These are phyloP conservation scores for Collybia nuda DNA, from an alignment of 768 basidiomycete genomes.

Conservation along the genomic window DNA sequence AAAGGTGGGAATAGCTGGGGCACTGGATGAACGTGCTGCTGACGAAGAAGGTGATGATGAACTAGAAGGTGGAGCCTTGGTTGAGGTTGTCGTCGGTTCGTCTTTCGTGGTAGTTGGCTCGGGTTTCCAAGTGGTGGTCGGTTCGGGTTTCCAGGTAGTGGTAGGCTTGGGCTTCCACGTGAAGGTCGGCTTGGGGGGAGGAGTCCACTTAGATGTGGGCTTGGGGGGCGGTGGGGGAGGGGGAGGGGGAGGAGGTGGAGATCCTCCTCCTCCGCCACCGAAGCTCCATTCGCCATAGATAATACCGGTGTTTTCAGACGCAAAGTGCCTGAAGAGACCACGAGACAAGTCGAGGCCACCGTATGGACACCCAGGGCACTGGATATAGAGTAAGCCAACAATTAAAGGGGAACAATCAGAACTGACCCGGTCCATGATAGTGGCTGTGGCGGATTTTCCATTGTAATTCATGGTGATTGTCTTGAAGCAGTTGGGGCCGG, in stretches of 20 bases:
- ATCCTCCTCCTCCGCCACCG: constrained; percentile 20
- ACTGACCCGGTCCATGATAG: constrained; percentile 59
- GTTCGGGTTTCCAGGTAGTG: constrained; percentile 5
- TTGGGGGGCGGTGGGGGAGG: constrained; percentile 15
- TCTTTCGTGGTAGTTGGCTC: constrained; percentile 10
- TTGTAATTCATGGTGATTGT: constrained; percentile 58
- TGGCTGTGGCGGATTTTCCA: constrained; percentile 57
- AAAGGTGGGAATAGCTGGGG: background rate
- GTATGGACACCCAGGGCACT: constrained; percentile 65
- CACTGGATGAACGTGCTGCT: background rate
- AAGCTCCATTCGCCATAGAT: constrained; percentile 52
- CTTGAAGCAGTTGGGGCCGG: constrained; percentile 54
- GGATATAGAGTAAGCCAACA: constrained; percentile 7
- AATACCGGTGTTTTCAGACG: constrained; percentile 37
- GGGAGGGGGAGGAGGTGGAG: constrained; percentile 18
- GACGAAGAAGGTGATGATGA: constrained; percentile 1
- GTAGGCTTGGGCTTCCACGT: constrained; percentile 16
- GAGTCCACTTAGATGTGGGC: constrained; percentile 8
- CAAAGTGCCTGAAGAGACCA: constrained; percentile 57
- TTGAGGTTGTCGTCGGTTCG: constrained; percentile 3
- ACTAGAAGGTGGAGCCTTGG: constrained; percentile 11
- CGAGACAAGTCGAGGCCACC: constrained; percentile 63
- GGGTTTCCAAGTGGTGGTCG: constrained; percentile 10
- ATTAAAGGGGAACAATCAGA: background rate
- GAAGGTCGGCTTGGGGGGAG: constrained; percentile 11